Evolutionary conservation across 495 filamentous ascomycete species (phyloP), one percentile per base, ranked within the genome.

Genomic region (Trichoderma orchidacearum): DNA sequence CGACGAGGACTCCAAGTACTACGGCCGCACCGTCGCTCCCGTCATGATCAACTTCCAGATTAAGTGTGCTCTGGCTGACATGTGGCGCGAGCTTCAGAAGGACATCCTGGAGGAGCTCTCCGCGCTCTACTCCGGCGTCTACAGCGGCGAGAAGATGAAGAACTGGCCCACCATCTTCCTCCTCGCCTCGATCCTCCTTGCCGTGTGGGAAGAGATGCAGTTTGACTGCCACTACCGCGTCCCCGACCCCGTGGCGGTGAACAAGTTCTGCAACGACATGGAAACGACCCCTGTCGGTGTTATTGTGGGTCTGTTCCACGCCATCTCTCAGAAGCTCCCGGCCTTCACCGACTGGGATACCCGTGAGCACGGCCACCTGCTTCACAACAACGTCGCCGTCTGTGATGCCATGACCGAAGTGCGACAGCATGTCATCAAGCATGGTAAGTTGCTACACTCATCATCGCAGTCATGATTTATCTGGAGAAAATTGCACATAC

Each of bases 11-110:
- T 92, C 87, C 56, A 90, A 85, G 59, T 95, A 85, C 78, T 79
- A 74, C 57, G 90, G 90, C 66, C 90, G 92, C 78, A 90, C 82
- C 27, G 80, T 93, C 61, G 90, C 90, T 15, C 90, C 90, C 2
- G 89, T 95, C 60, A 93, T 95, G 90, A 92, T 96, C 81, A 95
- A 95, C 75, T 95, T 96, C 80, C 88, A 95, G 73, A 86, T 96
- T 72, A 96, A 96, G 78, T 88, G 83, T 65, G 90, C 90, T 51
- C 83, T 96, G 76, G 90, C 89, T 30, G 87, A 89, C 63, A 90
- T 95, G 87, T 96, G 90, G 90, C 89, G 90, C 58, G 90, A 94
- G 68, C 74, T 96, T 41, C 89, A 94, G 69, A 94, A 94, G 73
- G 90, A 96, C 59, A 85, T 95, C 45, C 75, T 96, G 12, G 90